Evolutionary conservation across 2,329 filamentous ascomycete species (phyloP).

Genomic region (Botrytis porri): DNA sequence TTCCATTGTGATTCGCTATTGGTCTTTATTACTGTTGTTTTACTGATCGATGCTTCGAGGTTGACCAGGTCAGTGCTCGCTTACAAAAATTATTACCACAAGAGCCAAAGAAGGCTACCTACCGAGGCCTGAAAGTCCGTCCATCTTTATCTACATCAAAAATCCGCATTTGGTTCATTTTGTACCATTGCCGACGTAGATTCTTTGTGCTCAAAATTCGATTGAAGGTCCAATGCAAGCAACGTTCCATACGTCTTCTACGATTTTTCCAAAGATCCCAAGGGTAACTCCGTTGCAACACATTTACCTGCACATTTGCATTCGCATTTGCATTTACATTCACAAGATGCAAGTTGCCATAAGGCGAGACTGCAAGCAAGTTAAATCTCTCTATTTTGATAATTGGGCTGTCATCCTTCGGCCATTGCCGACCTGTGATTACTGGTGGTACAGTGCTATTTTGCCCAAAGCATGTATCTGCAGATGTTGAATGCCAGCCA

Average conservation of each 20-base stretch:
- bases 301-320: neutral
- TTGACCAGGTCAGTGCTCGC: conserved; percentile 13
- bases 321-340: neutral
- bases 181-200: neutral
- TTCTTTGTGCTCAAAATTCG: neutral
- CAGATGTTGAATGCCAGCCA: neutral
- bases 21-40: conserved; percentile 7
- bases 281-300: conserved; percentile 10
- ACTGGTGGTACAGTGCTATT: neutral
- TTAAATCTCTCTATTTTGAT: neutral
- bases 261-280: conserved; percentile 2
- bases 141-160: neutral
- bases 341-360: conserved; percentile 12
- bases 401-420: conserved; percentile 9
- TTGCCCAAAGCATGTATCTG: conserved; percentile 7
- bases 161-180: neutral
- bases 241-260: conserved; percentile 17
- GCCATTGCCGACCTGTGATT: conserved; percentile 1
- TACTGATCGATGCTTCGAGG: neutral
- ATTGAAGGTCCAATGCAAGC: conserved; percentile 7
- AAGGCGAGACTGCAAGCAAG: neutral
- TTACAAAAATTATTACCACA: conserved; percentile 2
- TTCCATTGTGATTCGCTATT: conserved; percentile 16
- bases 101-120: conserved; percentile 4
- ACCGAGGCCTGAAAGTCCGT: neutral